Base-by-base conservation (phyloP, 1,284 basidiomycete species). In the Pterulicium gracile region DNA sequence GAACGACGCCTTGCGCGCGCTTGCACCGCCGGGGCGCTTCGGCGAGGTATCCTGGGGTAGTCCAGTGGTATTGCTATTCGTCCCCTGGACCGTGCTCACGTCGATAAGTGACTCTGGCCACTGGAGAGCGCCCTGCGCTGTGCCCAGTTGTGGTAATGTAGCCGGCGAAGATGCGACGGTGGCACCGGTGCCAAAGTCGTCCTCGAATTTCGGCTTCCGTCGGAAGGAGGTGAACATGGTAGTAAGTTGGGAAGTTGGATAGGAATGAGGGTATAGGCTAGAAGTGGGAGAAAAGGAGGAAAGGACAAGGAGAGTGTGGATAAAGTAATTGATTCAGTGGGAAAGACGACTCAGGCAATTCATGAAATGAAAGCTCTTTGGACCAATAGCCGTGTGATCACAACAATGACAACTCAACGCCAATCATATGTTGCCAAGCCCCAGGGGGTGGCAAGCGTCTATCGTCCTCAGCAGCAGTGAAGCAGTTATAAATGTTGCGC, bases 101-200 rank as follows among this genome's bases (percentile, higher is more conserved):
- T 88, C 81, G 43, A 89, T 79, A 34, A 89, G 73, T 59, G 79
- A 72, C 62, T 81, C 79, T 20, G 86, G 86, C 86, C 86, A 89
- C 49, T 81, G 78, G 42, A 39, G 36, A 7, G 36, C 15, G 7
- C 36, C 36, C 19, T 39, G 36, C 7, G 36, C 36, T 5, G 36
- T 18, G n/a, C 36, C 36, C 4, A 39, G 15, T 17, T 39, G n/a
- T 13, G 36, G 36, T 17, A 39, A 39, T n/a, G n/a, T n/a, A 32
- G 85, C 88, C 10, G 85, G 82, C 23, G 82, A 84, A 17, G 75
- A 68, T 54, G 73, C 70, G 51, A 81, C 69, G 49, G 62, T 59
- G 32, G 71, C 63, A 52, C 68, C 69, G 53, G 69, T 57, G 58
- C 70, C 64, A 17, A 7, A 18, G 19, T 18, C n/a, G 15, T 13